Conservation (phyloP, 2,329 filamentous ascomycete genomes). For the Cladorrhinum sp. region DNA sequence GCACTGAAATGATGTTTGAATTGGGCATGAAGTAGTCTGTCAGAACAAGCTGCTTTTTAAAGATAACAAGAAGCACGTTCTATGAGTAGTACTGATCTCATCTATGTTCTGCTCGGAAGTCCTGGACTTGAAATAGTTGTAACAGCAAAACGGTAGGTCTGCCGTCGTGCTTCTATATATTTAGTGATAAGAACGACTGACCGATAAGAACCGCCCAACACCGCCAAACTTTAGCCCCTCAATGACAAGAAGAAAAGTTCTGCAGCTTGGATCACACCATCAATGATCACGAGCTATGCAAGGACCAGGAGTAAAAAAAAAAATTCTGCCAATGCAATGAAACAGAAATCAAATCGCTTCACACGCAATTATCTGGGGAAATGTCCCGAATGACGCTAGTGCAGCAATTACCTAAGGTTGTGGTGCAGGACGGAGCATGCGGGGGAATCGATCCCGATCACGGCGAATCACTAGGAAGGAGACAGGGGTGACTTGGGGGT, state of each 20-base stretch:
- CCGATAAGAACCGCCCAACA: not conserved
- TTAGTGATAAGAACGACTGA: not conserved
- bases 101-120: no score
- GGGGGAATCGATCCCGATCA: constrained; percentile 2
- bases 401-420: constrained; percentile 8
- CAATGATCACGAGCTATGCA: not conserved
- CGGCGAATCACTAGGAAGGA: not conserved
- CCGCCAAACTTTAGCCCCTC: not conserved
- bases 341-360: not conserved
- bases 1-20: no score
- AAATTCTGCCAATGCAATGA: not conserved
- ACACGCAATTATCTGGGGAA: not conserved
- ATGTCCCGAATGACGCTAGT: not conserved
- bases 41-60: no score
- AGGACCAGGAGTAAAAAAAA: not conserved
- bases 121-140: no score
- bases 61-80: not conserved
- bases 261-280: not conserved
- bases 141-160: no score
- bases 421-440: not conserved
- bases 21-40: no score
- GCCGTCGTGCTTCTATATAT: not conserved
- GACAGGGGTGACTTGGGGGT: not conserved
- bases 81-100: no score
- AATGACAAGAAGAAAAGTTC: not conserved